These are phyloP conservation scores for Eruca vesicaria DNA, from an alignment of 441 rosid genomes.

Conservation along the genomic window DNA sequence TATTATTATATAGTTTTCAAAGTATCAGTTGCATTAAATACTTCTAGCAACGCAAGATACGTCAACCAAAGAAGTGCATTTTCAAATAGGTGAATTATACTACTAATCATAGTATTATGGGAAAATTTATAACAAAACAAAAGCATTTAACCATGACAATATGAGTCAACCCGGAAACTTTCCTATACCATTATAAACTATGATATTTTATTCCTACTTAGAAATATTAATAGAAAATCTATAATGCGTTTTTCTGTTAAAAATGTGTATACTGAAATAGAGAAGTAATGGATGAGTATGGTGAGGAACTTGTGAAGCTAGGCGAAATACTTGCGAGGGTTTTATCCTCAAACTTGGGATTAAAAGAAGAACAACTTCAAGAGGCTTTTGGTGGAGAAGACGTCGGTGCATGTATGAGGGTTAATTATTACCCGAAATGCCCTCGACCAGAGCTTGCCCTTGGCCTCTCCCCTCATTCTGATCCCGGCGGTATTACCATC, in stretches of 20 bases:
- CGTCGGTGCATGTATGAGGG: constrained; percentile 68
- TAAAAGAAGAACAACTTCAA: constrained; percentile 50
- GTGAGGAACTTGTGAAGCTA: constrained; percentile 56
- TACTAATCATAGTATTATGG: not conserved
- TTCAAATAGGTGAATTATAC: not conserved
- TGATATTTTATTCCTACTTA: not conserved
- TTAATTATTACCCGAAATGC: constrained; percentile 73
- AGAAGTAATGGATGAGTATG: constrained; percentile 71
- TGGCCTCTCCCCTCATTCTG: constrained; percentile 84
- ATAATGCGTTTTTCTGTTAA: not conserved
- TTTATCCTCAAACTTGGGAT: constrained; percentile 64
- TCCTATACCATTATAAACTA: not conserved
- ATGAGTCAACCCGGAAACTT: not conserved
- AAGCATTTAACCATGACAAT: not conserved
- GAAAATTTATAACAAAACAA: not conserved
- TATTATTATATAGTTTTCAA: not conserved
- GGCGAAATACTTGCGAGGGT: constrained; percentile 55
- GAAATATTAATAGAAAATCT: not conserved
- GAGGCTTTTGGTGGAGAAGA: constrained; percentile 66
- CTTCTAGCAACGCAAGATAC: too few relatives aligned
- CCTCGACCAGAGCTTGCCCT: constrained; percentile 81
- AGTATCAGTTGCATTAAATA: not conserved
- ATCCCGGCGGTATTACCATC: constrained; percentile 84
- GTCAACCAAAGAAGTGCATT: not conserved
- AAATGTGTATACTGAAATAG: constrained; percentile 27